phyloP scores from a whole-genome alignment of 2,329 filamentous ascomycete genomes.

The Claviceps pazoutovae region DNA sequence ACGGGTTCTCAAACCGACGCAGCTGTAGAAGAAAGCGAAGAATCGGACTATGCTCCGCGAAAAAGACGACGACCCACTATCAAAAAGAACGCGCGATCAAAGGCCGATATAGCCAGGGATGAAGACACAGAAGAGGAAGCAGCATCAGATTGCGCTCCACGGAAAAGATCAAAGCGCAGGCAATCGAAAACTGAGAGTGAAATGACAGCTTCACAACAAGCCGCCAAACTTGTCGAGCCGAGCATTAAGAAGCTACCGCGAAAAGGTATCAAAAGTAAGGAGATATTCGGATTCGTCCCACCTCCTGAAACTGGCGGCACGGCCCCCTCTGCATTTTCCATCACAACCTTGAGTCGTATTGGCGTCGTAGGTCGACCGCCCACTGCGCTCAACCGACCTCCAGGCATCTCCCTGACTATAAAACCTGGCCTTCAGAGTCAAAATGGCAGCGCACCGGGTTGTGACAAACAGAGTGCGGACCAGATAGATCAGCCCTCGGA shows the following conservation, averaged over 20 bases:
- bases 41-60: neutral
- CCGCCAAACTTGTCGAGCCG: slow-evolving; percentile 14
- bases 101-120: neutral
- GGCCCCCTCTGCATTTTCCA: slow-evolving; percentile 9
- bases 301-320: slow-evolving; percentile 7
- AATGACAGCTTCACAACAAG: neutral
- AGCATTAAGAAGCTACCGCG: slow-evolving; percentile 26
- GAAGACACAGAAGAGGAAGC: neutral
- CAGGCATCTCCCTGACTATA: neutral
- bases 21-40: neutral
- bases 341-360: slow-evolving; percentile 4
- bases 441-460: no score
- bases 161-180: neutral
- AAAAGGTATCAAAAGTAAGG: slow-evolving; percentile 31
- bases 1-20: neutral
- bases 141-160: neutral
- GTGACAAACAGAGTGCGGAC: neutral
- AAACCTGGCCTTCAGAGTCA: neutral
- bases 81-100: neutral
- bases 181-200: neutral
- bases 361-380: slow-evolving; percentile 3
- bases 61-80: neutral
- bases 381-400: neutral
- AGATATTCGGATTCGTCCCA: slow-evolving; percentile 28
- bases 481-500: neutral